Percentiles rank a stretch among this genome's conserved stretches.
These are phyloP conservation scores for Pisolithus thermaeus DNA, from an alignment of 1,284 basidiomycete species.

Conservation along the genomic window DNA sequence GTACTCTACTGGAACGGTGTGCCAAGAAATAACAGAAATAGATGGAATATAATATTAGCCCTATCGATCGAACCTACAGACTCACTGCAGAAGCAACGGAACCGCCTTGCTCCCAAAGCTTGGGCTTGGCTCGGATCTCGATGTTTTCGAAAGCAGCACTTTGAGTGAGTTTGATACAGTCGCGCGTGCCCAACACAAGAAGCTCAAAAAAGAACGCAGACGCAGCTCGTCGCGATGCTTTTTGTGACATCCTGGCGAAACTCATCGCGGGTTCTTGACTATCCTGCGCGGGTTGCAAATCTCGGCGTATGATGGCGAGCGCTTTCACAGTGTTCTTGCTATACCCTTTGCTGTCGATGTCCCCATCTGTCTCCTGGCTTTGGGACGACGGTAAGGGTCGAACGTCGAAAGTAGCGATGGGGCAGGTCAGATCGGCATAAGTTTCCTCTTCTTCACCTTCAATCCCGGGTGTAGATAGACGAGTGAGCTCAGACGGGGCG, in stretches of 20 bases:
- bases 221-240: constrained; percentile 88
- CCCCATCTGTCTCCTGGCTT: constrained; percentile 34
- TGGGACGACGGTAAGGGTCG: constrained; percentile 48
- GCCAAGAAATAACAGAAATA: too few relatives aligned
- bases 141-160: constrained; percentile 79
- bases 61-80: constrained; percentile 14
- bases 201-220: constrained; percentile 98
- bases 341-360: constrained; percentile 65
- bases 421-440: constrained; percentile 67
- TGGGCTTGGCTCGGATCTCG: constrained; percentile 75
- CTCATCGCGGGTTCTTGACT: constrained; percentile 63
- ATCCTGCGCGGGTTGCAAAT: constrained; percentile 57
- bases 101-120: constrained; percentile 68
- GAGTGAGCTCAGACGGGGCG: constrained; percentile 51
- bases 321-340: constrained; percentile 92
- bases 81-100: constrained; percentile 33
- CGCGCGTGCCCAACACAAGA: constrained; percentile 88
- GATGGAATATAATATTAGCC: too few relatives aligned
- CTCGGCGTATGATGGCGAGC: constrained; percentile 72
- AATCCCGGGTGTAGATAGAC: constrained; percentile 62
- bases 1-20: too few relatives aligned
- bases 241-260: constrained; percentile 28
- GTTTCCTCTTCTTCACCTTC: constrained; percentile 63
- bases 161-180: constrained; percentile 82
- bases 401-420: constrained; percentile 79